Conservation (phyloP, 1,284 basidiomycete species). For the Pseudozyma tsukubaensis region DNA sequence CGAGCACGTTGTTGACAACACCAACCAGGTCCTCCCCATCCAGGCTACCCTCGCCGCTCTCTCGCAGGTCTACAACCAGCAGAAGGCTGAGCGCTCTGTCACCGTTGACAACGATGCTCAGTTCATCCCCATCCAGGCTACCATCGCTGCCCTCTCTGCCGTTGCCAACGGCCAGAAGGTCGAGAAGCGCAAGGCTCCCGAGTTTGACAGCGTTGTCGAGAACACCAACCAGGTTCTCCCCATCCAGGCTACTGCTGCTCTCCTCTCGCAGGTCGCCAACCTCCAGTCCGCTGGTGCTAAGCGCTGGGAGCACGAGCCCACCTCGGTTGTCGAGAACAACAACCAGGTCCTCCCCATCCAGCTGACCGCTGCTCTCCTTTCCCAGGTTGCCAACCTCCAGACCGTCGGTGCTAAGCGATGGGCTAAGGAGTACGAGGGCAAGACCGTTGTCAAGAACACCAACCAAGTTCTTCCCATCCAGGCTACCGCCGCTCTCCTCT, state of each 20-base stretch:
- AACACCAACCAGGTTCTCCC: constrained; percentile 34
- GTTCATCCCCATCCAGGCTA: constrained; percentile 35
- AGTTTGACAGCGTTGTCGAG: constrained; percentile 15
- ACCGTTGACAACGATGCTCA: constrained; percentile 30
- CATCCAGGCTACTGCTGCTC: constrained; percentile 38
- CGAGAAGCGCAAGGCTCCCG: constrained; percentile 8
- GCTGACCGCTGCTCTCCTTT: constrained; percentile 22
- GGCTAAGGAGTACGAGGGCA: constrained; percentile 1
- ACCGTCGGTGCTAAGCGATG: constrained; percentile 22
- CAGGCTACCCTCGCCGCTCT: constrained; percentile 26
- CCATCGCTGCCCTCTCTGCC: constrained; percentile 29
- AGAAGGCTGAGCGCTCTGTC: constrained; percentile 17
- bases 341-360: constrained; percentile 39
- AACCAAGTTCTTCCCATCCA: constrained; percentile 25
- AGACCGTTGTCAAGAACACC: constrained; percentile 36
- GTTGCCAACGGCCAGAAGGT: constrained; percentile 34
- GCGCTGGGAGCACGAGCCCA: constrained; percentile 15
- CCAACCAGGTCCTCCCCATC: constrained; percentile 36
- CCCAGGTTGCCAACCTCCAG: constrained; percentile 29
- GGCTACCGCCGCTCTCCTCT: constrained; percentile 25
- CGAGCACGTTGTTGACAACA: constrained; percentile 23
- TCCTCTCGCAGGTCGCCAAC: constrained; percentile 36
- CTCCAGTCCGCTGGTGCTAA: constrained; percentile 24
- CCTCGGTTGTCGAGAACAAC: constrained; percentile 22
- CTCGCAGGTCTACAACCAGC: constrained; percentile 19